Percentiles rank a stretch among this genome's conserved stretches.
phyloP scores from a whole-genome alignment of 306 rosid species.

The Cicer judaicum region DNA sequence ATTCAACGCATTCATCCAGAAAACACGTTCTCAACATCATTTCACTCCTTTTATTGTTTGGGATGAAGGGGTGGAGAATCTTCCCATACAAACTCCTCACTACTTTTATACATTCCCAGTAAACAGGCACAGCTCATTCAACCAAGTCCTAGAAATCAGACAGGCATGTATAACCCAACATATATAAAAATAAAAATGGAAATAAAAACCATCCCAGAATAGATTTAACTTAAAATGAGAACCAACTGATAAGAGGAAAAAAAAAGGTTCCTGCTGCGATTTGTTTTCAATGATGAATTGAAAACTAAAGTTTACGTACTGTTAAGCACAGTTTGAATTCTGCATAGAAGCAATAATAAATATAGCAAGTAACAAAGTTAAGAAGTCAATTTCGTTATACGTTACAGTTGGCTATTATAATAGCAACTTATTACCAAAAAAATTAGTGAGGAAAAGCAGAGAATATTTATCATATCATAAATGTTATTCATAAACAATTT shows the following conservation, averaged over 20 bases:
- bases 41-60: not conserved
- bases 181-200: slow-evolving; percentile 15
- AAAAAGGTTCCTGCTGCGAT: not conserved
- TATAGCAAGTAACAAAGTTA: slow-evolving; percentile 21
- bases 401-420: slow-evolving; percentile 26
- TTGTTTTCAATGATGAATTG: slow-evolving; percentile 13
- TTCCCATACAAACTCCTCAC: slow-evolving; percentile 2
- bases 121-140: slow-evolving; percentile 32
- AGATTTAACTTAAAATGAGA: slow-evolving; percentile 9
- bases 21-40: slow-evolving; percentile 5
- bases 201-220: slow-evolving; percentile 10
- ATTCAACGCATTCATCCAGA: slow-evolving; percentile 7
- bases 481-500: slow-evolving; percentile 31
- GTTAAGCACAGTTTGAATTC: slow-evolving; percentile 27
- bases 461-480: not conserved
- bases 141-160: slow-evolving; percentile 1
- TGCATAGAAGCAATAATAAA: slow-evolving; percentile 26
- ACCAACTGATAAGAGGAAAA: slow-evolving; percentile 19
- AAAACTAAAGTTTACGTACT: slow-evolving; percentile 35
- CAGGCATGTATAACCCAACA: slow-evolving; percentile 19
- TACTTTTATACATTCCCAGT: slow-evolving; percentile 25
- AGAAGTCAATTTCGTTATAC: slow-evolving; percentile 31
- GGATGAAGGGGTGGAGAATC: not conserved
- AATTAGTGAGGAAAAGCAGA: slow-evolving; percentile 1
- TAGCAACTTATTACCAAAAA: slow-evolving; percentile 13